Base-by-base conservation (phyloP, 2,329 filamentous ascomycete species). In the Cercospora sp. region DNA sequence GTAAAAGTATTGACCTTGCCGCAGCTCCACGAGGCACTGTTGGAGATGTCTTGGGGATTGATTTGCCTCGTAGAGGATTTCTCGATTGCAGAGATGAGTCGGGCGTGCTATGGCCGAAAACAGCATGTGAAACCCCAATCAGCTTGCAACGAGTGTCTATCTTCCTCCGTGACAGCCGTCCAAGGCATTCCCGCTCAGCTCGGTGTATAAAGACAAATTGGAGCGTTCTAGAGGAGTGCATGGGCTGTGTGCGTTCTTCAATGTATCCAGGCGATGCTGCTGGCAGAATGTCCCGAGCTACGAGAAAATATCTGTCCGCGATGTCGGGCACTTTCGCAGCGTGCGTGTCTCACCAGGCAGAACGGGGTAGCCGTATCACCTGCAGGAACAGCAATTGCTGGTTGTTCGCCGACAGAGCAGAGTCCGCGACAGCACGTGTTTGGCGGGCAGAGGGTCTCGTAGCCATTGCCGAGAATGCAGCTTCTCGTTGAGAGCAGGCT, bases 41-140 rank as follows among this genome's bases (percentile, higher is more conserved):
- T 42, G 36, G 36, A 42, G 13, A 13, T 23, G 18, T 51, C 28
- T 36, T 61, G 59, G 59, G 59, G 59, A 61, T 61, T 30, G 59
- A 42, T 10, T 31, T 61, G 33, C 59, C 59, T 61, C 31, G 59
- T 28, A 13, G 33, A 42, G 20, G 30, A 42, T 42, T 20, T 61
- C 8, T 61, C 33, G 58, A 30, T 58, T 18, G 53, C 26, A n/a
- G 8, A 30, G 13, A 28, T 58, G 53, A 30, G 12, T 30, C 59
- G 59, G 59, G 59, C 59, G 59, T 61, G 59, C 59, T 48, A 42
- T 61, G 59, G 59, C 59, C 59, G 18, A 61, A 61, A 61, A 61
- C 59, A 61, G 59, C 20, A 26, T 61, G 59, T 3, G 23, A 30
- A 36, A 42, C 36, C 59, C 18, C 36, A 13, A 39, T 26, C 36